These are phyloP conservation scores for Cytospora mali DNA, from an alignment of 2,329 filamentous ascomycete genomes.

Conservation along the genomic window DNA sequence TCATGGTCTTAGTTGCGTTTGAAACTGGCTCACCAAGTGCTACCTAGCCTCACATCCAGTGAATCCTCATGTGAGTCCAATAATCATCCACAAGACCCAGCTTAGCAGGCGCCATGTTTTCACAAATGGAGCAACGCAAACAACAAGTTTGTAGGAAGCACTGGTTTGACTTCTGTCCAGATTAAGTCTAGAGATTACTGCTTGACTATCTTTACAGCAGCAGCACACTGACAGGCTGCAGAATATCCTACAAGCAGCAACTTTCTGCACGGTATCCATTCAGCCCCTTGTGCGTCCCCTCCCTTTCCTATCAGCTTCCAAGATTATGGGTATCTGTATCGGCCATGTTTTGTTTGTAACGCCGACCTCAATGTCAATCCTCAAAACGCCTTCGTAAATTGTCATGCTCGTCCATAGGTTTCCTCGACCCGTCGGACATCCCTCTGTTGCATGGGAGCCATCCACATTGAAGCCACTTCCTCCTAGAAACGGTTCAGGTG, in stretches of 20 bases:
- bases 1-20: too few species aligned
- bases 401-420: not conserved
- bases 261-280: not conserved
- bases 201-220: not conserved
- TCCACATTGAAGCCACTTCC: not conserved
- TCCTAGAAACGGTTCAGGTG: conserved; percentile 52
- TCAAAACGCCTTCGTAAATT: not conserved
- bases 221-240: not conserved
- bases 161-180: not conserved
- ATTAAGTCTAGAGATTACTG: not conserved
- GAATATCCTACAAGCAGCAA: not conserved
- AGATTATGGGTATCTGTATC: not conserved
- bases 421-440: too few species aligned
- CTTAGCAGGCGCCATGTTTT: not conserved
- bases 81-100: not conserved
- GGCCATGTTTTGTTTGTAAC: not conserved
- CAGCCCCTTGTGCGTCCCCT: not conserved
- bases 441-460: not conserved
- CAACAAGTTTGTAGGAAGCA: not conserved
- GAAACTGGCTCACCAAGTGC: not conserved
- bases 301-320: not conserved
- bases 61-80: too few species aligned
- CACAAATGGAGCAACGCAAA: not conserved
- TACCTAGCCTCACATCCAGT: too few species aligned
- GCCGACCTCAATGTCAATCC: not conserved